Evolutionary conservation across 768 basidiomycete genomes (phyloP), one percentile per base, ranked within the genome.

Genomic region (Psilocybe sp.): DNA sequence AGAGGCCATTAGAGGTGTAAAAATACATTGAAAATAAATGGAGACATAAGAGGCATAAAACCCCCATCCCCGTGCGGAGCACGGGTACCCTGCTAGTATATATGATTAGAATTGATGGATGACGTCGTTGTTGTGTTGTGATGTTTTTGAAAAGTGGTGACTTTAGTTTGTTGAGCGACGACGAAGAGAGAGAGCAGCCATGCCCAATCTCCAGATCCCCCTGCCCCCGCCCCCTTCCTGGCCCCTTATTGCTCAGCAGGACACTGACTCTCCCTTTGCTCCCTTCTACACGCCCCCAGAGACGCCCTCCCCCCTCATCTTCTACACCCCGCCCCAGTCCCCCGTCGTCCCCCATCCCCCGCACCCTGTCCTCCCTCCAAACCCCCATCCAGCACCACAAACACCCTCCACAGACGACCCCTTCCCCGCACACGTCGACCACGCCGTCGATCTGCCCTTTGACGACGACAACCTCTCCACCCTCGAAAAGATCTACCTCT

Each of bases 401-500:
- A 51, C 49, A 32, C 55, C 52, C 13, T 37, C 55, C 62, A 43
- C 60, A 54, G 55, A 60, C 63, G 56, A 67, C 46, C 18, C 54
- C 46, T 50, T 49, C 44, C 51, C 59, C 36, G 47, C 54, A n/a
- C 46, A 60, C 35, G 40, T 63, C 35, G 73, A 74, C 59, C 54
- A 70, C 50, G 62, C 69, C 48, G 53, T 73, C 49, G 75, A 76
- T 63, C 61, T 72, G 49, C 64, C 67, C 40, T 64, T 78, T 60
- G 92, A 94, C 56, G 89, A 93, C 56, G 91, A 92, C 54, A 81
- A 82, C 47, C 77, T 95, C 53, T 89, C 72, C 65, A 80, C 89
- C 16, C 81, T 98, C 42, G 95, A 98, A 70, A 86, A 89, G 62
- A 95, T 96, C 53, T 97, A 93, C 69, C 80, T 97, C 44, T 90